These are phyloP conservation scores for Aspergillus brunneoviolaceus DNA, from an alignment of 2,329 filamentous ascomycete species.

Conservation along the genomic window DNA sequence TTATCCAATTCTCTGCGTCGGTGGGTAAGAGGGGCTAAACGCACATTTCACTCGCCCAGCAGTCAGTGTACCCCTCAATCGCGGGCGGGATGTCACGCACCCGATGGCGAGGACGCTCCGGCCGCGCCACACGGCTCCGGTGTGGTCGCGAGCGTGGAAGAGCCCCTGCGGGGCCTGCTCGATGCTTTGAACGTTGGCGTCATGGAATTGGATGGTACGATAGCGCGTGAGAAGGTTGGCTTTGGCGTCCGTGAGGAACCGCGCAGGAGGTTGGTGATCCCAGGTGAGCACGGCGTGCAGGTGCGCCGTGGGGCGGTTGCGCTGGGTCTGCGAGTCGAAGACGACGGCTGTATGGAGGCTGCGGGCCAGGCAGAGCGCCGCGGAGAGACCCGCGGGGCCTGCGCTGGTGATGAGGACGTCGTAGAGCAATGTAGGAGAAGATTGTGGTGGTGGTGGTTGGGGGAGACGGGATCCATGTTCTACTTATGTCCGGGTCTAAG, in stretches of 20 bases:
- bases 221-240: neutral
- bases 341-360: constrained; percentile 54
- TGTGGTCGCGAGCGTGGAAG: constrained; percentile 21
- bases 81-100: constrained; percentile 52
- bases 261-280: neutral
- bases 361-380: constrained; percentile 53
- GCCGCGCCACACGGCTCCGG: neutral
- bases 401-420: constrained; percentile 55
- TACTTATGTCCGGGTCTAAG: too few species aligned
- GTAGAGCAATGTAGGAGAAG: neutral
- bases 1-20: too few species aligned
- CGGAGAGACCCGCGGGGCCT: constrained; percentile 51
- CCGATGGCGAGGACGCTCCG: constrained; percentile 53
- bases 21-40: too few species aligned
- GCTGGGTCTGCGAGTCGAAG: constrained; percentile 57
- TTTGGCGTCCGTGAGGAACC: neutral
- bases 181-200: neutral
- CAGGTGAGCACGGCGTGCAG: constrained; percentile 54
- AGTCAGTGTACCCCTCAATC: constrained; percentile 55
- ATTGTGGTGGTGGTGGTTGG: too few species aligned
- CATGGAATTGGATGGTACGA: neutral
- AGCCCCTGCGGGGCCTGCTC: neutral
- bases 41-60: constrained; percentile 44
- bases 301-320: constrained; percentile 54
- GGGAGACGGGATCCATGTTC: too few species aligned